Evolutionary conservation across 306 rosid species (phyloP).

Genomic region (Medicago arabica): DNA sequence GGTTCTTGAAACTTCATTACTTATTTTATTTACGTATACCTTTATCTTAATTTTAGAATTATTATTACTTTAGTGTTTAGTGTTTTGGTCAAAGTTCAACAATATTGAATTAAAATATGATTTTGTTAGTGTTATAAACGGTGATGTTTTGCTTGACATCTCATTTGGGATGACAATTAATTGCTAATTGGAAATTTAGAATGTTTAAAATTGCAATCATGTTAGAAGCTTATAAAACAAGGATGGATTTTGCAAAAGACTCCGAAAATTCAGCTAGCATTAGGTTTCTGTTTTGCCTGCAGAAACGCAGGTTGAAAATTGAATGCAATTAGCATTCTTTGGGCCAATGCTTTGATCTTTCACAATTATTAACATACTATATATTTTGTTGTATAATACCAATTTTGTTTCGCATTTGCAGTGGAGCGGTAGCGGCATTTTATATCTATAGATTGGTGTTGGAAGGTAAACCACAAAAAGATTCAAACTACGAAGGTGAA

Average conservation of each 20-base stretch:
- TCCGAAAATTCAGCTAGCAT: not conserved
- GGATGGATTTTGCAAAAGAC: not conserved
- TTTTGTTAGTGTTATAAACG: constrained; percentile 11
- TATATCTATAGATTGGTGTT: constrained; percentile 64
- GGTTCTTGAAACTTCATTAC: constrained; percentile 55
- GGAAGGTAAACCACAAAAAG: constrained; percentile 52
- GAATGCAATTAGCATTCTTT: constrained; percentile 4
- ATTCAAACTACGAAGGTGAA: constrained; percentile 54
- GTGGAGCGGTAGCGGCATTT: constrained; percentile 75
- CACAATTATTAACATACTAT: not conserved
- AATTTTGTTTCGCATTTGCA: constrained; percentile 50
- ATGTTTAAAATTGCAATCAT: constrained; percentile 9
- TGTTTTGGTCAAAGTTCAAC: constrained; percentile 13
- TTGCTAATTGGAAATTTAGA: constrained; percentile 22
- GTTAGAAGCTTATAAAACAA: constrained; percentile 10
- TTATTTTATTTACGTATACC: constrained; percentile 28
- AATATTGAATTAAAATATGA: constrained; percentile 17
- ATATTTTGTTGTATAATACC: constrained; percentile 31
- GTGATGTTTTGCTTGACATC: constrained; percentile 7
- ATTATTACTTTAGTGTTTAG: constrained; percentile 6
- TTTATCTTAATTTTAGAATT: constrained; percentile 29
- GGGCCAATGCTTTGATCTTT: constrained; percentile 12
- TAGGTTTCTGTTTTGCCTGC: constrained; percentile 25
- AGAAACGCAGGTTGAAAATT: constrained; percentile 26
- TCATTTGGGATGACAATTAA: constrained; percentile 12